These are phyloP conservation scores for Pleurotus platypus DNA, from an alignment of 768 basidiomycete species.

Conservation along the genomic window DNA sequence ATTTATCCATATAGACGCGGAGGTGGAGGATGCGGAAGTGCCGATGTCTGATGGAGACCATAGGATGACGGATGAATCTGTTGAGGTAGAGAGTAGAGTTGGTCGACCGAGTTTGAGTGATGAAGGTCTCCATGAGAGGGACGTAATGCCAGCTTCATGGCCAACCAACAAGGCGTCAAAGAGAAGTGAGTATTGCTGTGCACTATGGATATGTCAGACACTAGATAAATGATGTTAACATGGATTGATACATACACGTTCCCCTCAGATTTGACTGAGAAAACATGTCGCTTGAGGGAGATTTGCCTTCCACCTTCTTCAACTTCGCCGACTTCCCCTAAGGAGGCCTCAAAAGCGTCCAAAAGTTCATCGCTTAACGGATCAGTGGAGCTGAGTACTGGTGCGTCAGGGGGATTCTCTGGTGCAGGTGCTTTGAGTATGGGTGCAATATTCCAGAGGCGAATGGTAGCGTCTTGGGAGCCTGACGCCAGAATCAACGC, in stretches of 20 bases:
- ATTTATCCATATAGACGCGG: slow-evolving; percentile 84
- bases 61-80: slow-evolving; percentile 92
- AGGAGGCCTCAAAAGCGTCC: slow-evolving; percentile 83
- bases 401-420: slow-evolving; percentile 13
- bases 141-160: slow-evolving; percentile 93
- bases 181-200: slow-evolving; percentile 67
- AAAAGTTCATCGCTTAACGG: slow-evolving; percentile 68
- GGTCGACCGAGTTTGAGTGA: slow-evolving; percentile 18
- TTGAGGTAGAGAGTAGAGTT: slow-evolving; percentile 86
- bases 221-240: no score
- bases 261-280: slow-evolving; percentile 55
- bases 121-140: slow-evolving; percentile 75
- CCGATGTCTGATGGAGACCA: slow-evolving; percentile 77
- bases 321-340: slow-evolving; percentile 64
- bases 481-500: slow-evolving; percentile 83
- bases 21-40: slow-evolving; percentile 27
- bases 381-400: slow-evolving; percentile 11
- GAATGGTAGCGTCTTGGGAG: slow-evolving; percentile 91
- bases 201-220: slow-evolving; percentile 15
- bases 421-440: slow-evolving; percentile 29
- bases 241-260: slow-evolving; percentile 28
- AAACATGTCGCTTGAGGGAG: slow-evolving; percentile 80
- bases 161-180: slow-evolving; percentile 94
- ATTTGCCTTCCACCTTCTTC: slow-evolving; percentile 85
- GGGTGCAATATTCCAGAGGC: slow-evolving; percentile 83